Percentiles rank a stretch among this genome's conserved stretches.
phyloP scores from a whole-genome alignment of 345 rosid genomes.

The Camelina neglecta region DNA sequence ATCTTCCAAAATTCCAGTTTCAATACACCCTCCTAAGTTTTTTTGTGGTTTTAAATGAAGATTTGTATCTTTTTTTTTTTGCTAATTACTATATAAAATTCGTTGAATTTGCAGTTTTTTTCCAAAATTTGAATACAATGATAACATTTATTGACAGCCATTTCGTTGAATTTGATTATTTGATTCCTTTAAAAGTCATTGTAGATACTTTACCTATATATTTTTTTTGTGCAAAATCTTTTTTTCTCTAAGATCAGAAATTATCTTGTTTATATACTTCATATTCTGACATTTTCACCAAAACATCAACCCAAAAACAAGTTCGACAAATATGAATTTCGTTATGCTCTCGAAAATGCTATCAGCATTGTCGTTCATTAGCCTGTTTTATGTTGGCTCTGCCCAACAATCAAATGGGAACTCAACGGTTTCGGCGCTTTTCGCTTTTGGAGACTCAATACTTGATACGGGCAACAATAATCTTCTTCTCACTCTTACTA shows the following conservation, averaged over 20 bases:
- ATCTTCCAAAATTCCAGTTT: too few species aligned
- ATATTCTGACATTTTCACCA: slow-evolving; percentile 3
- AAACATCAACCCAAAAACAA: background rate
- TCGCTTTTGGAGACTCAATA: slow-evolving; percentile 65
- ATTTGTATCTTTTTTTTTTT: background rate
- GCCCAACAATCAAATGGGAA: slow-evolving; percentile 29
- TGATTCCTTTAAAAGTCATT: background rate
- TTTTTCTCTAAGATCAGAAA: background rate
- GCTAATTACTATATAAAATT: background rate
- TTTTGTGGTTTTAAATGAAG: too few species aligned
- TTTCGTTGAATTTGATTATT: background rate
- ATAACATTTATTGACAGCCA: background rate
- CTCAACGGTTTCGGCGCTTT: slow-evolving; percentile 32
- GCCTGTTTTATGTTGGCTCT: slow-evolving; percentile 26
- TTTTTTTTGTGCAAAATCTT: too few species aligned
- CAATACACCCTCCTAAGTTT: too few species aligned
- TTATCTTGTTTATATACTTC: background rate
- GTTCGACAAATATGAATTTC: slow-evolving; percentile 3
- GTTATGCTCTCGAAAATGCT: slow-evolving; percentile 22
- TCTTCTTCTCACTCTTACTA: slow-evolving; percentile 34
- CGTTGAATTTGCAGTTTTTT: slow-evolving; percentile 4
- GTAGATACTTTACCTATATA: background rate
- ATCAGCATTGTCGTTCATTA: background rate
- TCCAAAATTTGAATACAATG: background rate
- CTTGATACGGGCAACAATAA: slow-evolving; percentile 75